Evolutionary conservation across 345 rosid species (phyloP).

Genomic region (Hirschfeldia incana): DNA sequence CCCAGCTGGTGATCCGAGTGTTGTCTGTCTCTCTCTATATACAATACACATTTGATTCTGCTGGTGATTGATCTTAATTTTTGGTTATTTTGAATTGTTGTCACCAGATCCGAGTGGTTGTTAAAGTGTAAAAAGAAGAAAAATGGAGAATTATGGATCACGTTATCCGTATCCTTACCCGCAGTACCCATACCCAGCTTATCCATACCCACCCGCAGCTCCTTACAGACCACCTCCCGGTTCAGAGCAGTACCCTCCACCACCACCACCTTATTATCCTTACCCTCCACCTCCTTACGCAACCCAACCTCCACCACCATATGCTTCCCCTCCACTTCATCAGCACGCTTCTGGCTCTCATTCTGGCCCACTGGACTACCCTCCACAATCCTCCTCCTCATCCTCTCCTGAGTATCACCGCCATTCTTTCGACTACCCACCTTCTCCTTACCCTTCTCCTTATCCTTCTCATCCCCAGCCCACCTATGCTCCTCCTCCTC

Average conservation of each 20-base stretch:
- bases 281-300: conserved; percentile 37
- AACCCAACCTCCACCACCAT: conserved; percentile 36
- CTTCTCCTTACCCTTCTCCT: conserved; percentile 44
- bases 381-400: conserved; percentile 19
- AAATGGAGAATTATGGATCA: conserved; percentile 35
- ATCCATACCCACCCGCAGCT: conserved; percentile 33
- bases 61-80: neutral
- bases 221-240: conserved; percentile 56
- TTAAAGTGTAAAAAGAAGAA: neutral
- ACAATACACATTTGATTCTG: too few species aligned
- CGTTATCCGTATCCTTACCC: conserved; percentile 47
- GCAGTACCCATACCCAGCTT: conserved; percentile 48
- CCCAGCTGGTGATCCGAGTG: too few species aligned
- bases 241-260: conserved; percentile 51
- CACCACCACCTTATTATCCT: conserved; percentile 34
- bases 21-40: too few species aligned
- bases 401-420: conserved; percentile 29
- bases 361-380: conserved; percentile 44
- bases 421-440: conserved; percentile 47
- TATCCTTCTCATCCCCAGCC: conserved; percentile 51
- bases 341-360: conserved; percentile 34
- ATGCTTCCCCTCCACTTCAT: conserved; percentile 29
- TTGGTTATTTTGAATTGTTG: neutral
- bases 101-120: neutral
- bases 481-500: conserved; percentile 39